Evolutionary conservation across 768 basidiomycete species (phyloP).

Genomic region (Glaciozyma martinii): DNA sequence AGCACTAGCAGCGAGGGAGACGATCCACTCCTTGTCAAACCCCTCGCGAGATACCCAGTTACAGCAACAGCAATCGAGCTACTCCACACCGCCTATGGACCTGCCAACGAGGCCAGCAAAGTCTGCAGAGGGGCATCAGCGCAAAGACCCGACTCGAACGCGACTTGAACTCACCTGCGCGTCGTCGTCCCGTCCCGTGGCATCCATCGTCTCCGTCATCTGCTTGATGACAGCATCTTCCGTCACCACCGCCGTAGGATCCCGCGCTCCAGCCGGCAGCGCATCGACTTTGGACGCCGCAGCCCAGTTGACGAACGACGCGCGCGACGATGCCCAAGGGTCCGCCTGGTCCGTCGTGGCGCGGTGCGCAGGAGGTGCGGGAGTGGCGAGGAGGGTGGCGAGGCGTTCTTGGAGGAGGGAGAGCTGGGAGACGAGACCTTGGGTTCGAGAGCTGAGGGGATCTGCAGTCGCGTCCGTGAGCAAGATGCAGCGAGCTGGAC

Average conservation of each 20-base stretch:
- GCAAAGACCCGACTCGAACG: too few relatives aligned
- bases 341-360: not conserved
- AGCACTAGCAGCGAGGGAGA: too few relatives aligned
- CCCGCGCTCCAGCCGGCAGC: not conserved
- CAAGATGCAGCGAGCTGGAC: too few relatives aligned
- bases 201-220: constrained; percentile 1
- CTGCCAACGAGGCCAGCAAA: too few relatives aligned
- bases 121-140: too few relatives aligned
- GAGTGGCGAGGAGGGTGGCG: constrained; percentile 13
- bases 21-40: too few relatives aligned
- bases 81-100: too few relatives aligned
- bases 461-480: constrained; percentile 3
- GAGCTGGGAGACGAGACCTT: constrained; percentile 13
- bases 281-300: constrained; percentile 16
- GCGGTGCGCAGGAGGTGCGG: not conserved
- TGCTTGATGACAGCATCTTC: not conserved
- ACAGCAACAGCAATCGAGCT: too few relatives aligned
- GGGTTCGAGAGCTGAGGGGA: not conserved
- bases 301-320: constrained; percentile 27
- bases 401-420: constrained; percentile 9
- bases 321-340: constrained; percentile 8
- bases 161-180: constrained; percentile 11
- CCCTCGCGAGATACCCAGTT: too few relatives aligned
- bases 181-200: constrained; percentile 11
- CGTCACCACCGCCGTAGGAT: not conserved